Evolutionary conservation across 768 basidiomycete species (phyloP).

Genomic region (Phaeotremella fagi): DNA sequence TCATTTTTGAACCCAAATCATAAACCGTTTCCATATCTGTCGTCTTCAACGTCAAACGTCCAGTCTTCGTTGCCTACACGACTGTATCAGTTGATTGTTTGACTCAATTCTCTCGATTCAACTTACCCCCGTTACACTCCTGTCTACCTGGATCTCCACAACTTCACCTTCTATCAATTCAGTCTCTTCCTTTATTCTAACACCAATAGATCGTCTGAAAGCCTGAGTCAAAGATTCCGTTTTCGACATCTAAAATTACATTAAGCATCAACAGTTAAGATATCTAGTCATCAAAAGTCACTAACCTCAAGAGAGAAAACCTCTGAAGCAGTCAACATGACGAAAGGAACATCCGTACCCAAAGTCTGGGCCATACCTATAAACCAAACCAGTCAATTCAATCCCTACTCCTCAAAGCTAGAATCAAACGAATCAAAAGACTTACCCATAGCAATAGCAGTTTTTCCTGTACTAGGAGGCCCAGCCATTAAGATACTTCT

Average conservation of each 20-base stretch:
- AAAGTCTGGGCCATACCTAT: conserved; percentile 93
- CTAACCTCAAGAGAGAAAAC: conserved; percentile 78
- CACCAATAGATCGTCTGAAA: conserved; percentile 91
- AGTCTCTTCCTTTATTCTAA: conserved; percentile 94
- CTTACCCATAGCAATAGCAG: conserved; percentile 91
- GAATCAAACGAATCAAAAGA: conserved; percentile 14
- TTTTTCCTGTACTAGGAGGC: conserved; percentile 95
- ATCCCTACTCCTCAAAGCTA: neutral
- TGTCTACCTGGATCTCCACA: conserved; percentile 96
- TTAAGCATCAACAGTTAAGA: neutral
- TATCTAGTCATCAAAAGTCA: neutral
- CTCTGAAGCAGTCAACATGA: conserved; percentile 95
- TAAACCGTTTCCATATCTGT: conserved; percentile 99
- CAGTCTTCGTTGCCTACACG: conserved; percentile 86
- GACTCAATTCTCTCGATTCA: conserved; percentile 3
- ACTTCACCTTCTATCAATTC: conserved; percentile 98
- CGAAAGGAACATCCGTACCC: conserved; percentile 92
- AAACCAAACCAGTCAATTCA: neutral
- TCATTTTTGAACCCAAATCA: conserved; percentile 98
- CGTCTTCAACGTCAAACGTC: conserved; percentile 93
- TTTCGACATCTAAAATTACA: conserved; percentile 71
- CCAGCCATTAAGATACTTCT: conserved; percentile 96
- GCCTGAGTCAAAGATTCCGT: conserved; percentile 97
- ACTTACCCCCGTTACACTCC: conserved; percentile 87
- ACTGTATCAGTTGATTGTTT: neutral